Conservation (phyloP, 306 rosid genomes). For the Rosa multiflora region DNA sequence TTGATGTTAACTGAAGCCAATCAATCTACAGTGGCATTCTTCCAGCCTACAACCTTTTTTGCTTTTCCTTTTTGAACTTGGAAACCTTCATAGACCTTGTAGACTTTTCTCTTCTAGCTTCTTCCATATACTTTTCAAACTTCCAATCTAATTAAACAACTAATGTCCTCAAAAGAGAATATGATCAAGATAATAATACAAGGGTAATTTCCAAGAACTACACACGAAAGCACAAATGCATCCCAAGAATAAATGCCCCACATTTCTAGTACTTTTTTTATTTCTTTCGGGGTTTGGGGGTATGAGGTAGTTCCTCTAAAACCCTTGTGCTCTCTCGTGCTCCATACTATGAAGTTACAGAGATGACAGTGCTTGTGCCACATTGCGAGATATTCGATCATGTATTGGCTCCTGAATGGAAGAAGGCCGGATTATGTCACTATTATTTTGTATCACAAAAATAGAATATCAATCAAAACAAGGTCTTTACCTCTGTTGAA, state of each 20-base stretch:
- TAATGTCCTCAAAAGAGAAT: too few relatives aligned
- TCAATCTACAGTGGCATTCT: neutral
- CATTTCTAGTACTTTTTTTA: neutral
- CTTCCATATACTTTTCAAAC: neutral
- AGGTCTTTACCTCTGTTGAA: constrained; percentile 46
- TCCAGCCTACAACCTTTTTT: neutral
- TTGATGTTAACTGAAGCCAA: neutral
- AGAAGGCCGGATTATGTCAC: constrained; percentile 12
- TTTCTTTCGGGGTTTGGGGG: neutral
- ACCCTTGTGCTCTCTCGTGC: constrained; percentile 7
- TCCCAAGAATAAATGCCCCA: neutral
- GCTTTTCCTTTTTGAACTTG: neutral
- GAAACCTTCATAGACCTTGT: neutral
- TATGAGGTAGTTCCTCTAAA: neutral
- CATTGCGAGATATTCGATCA: constrained; percentile 78
- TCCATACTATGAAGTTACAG: constrained; percentile 27
- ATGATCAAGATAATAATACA: too few relatives aligned
- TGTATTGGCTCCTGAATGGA: constrained; percentile 67
- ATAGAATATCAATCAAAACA: neutral
- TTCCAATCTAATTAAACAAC: too few relatives aligned
- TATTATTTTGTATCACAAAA: neutral
- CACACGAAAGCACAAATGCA: neutral
- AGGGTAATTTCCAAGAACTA: neutral
- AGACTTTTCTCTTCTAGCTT: neutral
- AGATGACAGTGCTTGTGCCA: constrained; percentile 59